Percentiles rank a stretch among this genome's conserved stretches.
Evolutionary conservation across 495 filamentous ascomycete genomes (phyloP).

Genomic region (Xylaria scruposa): DNA sequence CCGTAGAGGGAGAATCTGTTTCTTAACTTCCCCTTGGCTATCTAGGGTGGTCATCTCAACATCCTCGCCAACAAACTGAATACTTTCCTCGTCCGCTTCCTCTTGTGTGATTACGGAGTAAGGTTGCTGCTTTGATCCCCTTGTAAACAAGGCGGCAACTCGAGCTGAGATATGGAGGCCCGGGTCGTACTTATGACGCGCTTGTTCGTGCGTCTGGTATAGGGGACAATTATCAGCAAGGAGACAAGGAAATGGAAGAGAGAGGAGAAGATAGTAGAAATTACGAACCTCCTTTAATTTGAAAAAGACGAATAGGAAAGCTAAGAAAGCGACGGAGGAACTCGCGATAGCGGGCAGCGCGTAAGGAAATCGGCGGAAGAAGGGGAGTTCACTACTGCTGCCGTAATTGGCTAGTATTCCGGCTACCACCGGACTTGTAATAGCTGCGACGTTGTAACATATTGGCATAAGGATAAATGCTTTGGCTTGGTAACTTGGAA

Average conservation of each 20-base stretch:
- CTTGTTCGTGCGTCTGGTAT: slow-evolving; percentile 41
- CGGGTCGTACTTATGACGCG: slow-evolving; percentile 16
- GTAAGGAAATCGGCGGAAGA: slow-evolving; percentile 67
- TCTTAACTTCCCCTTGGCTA: slow-evolving; percentile 12
- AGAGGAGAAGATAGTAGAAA: neutral
- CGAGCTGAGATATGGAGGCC: slow-evolving; percentile 17
- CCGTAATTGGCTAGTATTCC: slow-evolving; percentile 68
- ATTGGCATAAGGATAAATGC: slow-evolving; percentile 65
- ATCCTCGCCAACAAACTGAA: slow-evolving; percentile 11
- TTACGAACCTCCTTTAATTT: slow-evolving; percentile 63
- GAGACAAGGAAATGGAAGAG: neutral
- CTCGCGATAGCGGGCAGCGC: slow-evolving; percentile 68
- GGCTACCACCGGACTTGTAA: slow-evolving; percentile 67
- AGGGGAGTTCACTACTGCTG: slow-evolving; percentile 61
- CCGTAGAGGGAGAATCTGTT: slow-evolving; percentile 61
- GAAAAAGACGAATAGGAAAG: slow-evolving; percentile 56
- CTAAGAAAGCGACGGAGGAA: slow-evolving; percentile 58
- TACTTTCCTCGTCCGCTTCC: slow-evolving; percentile 14
- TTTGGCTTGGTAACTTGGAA: slow-evolving; percentile 48
- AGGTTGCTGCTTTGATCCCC: slow-evolving; percentile 5
- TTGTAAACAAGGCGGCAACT: slow-evolving; percentile 15
- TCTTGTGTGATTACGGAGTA: slow-evolving; percentile 10
- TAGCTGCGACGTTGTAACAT: slow-evolving; percentile 67
- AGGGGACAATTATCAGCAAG: slow-evolving; percentile 39
- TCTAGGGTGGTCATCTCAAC: neutral